Conservation (phyloP, 495 filamentous ascomycete species). For the Penicillium paradoxum region DNA sequence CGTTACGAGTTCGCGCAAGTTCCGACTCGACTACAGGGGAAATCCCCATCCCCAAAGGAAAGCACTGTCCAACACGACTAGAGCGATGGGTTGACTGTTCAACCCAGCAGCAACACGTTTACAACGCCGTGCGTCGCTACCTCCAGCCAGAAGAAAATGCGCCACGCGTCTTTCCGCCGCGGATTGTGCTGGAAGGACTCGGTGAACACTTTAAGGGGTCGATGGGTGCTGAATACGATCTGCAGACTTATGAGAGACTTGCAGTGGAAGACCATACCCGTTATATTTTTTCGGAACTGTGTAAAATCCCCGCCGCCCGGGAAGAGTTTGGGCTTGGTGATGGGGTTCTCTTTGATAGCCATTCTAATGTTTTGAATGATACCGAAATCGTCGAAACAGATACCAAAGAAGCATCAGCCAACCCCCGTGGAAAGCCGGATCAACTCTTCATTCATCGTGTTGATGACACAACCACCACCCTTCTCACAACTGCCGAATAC, state of each 20-base stretch:
- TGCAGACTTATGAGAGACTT: slow-evolving; percentile 28
- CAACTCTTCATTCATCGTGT: slow-evolving; percentile 23
- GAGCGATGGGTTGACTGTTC: slow-evolving; percentile 26
- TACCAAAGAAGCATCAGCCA: neutral
- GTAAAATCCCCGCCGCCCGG: slow-evolving; percentile 21
- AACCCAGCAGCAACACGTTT: slow-evolving; percentile 25
- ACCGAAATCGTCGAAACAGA: neutral
- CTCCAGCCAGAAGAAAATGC: slow-evolving; percentile 15
- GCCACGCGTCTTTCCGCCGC: slow-evolving; percentile 18
- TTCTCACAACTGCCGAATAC: slow-evolving; percentile 28
- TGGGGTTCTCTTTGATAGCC: slow-evolving; percentile 23
- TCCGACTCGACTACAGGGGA: slow-evolving; percentile 31
- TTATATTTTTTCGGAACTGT: slow-evolving; percentile 23
- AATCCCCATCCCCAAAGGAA: slow-evolving; percentile 26
- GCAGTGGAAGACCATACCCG: slow-evolving; percentile 23
- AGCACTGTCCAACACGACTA: slow-evolving; percentile 26
- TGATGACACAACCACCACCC: slow-evolving; percentile 15
- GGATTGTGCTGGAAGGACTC: slow-evolving; percentile 18
- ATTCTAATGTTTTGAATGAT: slow-evolving; percentile 14
- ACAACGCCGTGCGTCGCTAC: slow-evolving; percentile 20
- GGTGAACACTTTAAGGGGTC: slow-evolving; percentile 11
- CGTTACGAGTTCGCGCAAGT: slow-evolving; percentile 9
- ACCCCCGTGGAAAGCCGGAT: slow-evolving; percentile 10
- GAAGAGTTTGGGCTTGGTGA: slow-evolving; percentile 24
- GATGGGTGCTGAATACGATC: slow-evolving; percentile 30